phyloP scores from a whole-genome alignment of 176 grass and related monocot genomes.

The Cenchrus purpureus region DNA sequence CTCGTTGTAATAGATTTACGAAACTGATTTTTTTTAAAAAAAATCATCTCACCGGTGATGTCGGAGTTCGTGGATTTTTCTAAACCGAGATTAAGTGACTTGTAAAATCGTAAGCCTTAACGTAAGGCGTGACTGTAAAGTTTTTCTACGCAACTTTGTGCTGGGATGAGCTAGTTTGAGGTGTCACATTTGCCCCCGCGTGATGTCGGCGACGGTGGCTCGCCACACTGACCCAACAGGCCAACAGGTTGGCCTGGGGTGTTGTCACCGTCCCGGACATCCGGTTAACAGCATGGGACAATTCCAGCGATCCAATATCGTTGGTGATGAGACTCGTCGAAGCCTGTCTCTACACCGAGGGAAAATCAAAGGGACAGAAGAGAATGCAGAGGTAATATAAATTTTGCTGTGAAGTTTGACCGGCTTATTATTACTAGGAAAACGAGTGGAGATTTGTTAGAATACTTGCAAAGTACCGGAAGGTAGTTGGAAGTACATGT shows the following conservation, averaged over 20 bases:
- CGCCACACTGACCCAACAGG: background rate
- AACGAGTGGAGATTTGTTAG: too few species aligned
- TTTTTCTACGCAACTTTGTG: background rate
- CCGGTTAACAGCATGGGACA: background rate
- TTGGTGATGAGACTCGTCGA: background rate
- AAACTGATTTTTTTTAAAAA: too few species aligned
- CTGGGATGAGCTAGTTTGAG: background rate
- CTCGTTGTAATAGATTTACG: too few species aligned
- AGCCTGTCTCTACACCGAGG: background rate
- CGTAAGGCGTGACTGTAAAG: background rate
- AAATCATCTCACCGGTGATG: too few species aligned
- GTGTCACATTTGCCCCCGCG: background rate
- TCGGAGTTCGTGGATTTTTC: too few species aligned
- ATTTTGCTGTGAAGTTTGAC: background rate
- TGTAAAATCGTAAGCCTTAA: background rate
- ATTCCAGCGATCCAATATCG: background rate
- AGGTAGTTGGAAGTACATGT: too few species aligned
- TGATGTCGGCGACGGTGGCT: background rate
- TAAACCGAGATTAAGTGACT: too few species aligned
- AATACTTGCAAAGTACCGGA: too few species aligned
- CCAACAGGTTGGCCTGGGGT: too few species aligned
- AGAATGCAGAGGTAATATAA: background rate
- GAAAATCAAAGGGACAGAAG: background rate
- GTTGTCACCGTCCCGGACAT: background rate
- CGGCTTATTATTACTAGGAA: too few species aligned